Conservation (phyloP, 2,329 filamentous ascomycete species). For the Camptophora hylomeconis region DNA sequence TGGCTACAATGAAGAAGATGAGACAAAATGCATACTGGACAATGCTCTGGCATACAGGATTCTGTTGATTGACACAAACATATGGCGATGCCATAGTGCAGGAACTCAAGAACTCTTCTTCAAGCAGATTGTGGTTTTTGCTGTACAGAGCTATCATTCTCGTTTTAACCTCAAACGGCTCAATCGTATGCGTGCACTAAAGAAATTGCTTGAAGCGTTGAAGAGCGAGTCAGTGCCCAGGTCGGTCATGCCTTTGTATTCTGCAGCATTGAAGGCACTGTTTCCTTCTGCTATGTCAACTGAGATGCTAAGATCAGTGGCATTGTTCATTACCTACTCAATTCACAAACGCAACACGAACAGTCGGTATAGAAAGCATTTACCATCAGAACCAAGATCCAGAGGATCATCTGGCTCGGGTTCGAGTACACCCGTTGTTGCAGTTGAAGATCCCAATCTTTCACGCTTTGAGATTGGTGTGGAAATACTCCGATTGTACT, state of each 20-base stretch:
- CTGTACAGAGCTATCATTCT: conserved; percentile 78
- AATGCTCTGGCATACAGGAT: conserved; percentile 92
- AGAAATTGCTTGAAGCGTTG: conserved; percentile 75
- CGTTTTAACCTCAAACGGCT: conserved; percentile 83
- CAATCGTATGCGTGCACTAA: conserved; percentile 82
- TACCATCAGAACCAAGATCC: conserved; percentile 21
- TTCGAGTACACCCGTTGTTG: conserved; percentile 18
- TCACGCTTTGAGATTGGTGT: conserved; percentile 60
- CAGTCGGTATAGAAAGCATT: conserved; percentile 34
- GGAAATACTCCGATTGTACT: conserved; percentile 64
- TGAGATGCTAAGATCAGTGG: conserved; percentile 73
- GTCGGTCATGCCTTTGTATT: conserved; percentile 61
- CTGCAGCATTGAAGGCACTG: conserved; percentile 65
- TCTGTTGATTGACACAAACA: conserved; percentile 80
- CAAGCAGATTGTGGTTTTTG: conserved; percentile 78
- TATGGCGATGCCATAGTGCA: conserved; percentile 70
- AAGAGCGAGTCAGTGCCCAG: conserved; percentile 69
- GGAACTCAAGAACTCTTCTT: conserved; percentile 83
- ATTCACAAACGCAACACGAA: conserved; percentile 52
- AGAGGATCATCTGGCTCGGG: conserved; percentile 16
- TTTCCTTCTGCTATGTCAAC: conserved; percentile 70
- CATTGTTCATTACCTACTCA: conserved; percentile 85
- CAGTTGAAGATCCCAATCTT: conserved; percentile 17
- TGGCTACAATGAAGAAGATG: conserved; percentile 68
- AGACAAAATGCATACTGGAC: conserved; percentile 81